Base-by-base conservation (phyloP, 2,329 filamentous ascomycete genomes). In the Cadophora sp. region DNA sequence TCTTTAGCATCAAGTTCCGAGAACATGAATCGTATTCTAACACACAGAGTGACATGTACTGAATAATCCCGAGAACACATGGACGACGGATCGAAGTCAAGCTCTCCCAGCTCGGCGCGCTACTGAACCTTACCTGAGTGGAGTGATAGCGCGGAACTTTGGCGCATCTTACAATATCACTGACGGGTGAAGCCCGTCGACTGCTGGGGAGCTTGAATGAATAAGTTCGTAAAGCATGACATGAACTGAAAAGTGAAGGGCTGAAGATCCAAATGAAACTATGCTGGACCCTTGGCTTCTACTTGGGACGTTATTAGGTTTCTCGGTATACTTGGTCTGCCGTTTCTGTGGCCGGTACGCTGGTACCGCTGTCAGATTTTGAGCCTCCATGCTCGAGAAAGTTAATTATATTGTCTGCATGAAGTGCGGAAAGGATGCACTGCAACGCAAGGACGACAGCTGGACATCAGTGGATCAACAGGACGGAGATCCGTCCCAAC, bases 281-380 rank as follows among this genome's bases (percentile, higher is more conserved):
- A n/a, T 8, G 22, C 16, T n/a, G 55, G 22, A 40, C 29, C 24
- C 34, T 40, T 31, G 14, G 40, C 14, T 43, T 43, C 12, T 14
- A 19, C 40, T n/a, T 43, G 40, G 16, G 40, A 43, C 16, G 40
- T 16, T n/a, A n/a, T 26, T 24, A 40, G 55, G 55, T 37, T 22
- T 48, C n/a, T 48, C 22, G 12, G 31, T 43, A 26, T 9, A 27
- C 11, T 59, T 22, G 34, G 56, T 26, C 14, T 12, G 56, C 22
- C 22, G 34, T 26, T 11, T 24, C 22, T 43, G 34, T 43, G 56
- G 56, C 34, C 31, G n/a, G 56, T 29, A 55, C 51, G 16, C 27
- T 55, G 51, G 51, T 59, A 40, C 56, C 56, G 56, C 56, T 59
- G 56, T 59, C 56, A 59, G 56, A 59, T 59, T 59, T 59, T 40